Conservation (phyloP, 495 filamentous ascomycete species). For the Penicillium odoratum region DNA sequence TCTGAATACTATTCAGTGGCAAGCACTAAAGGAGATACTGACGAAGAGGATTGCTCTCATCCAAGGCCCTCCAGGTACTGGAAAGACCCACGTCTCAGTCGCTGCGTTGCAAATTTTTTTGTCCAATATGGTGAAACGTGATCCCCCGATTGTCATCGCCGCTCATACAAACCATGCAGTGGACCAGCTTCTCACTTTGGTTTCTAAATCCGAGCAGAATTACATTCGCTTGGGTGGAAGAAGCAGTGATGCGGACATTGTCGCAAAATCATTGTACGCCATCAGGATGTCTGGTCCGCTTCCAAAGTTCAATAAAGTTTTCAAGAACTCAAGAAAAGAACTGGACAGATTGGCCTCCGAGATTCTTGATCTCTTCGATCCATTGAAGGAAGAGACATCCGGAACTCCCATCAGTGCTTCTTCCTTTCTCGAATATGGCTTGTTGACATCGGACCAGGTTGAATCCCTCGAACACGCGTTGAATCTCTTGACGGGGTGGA, state of each 20-base stretch:
- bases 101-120: constrained; percentile 69
- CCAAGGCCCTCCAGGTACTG: constrained; percentile 91
- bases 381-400: constrained; percentile 36
- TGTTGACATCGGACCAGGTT: constrained; percentile 63
- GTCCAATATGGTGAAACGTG: constrained; percentile 53
- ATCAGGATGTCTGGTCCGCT: constrained; percentile 39
- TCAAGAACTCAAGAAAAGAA: constrained; percentile 24
- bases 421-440: constrained; percentile 45
- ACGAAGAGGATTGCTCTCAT: constrained; percentile 74
- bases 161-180: constrained; percentile 94
- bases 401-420: constrained; percentile 22
- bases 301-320: not conserved
- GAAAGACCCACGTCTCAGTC: constrained; percentile 80
- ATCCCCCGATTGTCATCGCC: constrained; percentile 74
- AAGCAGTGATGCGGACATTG: constrained; percentile 62
- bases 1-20: constrained; percentile 69
- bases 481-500: not conserved
- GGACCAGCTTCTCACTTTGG: constrained; percentile 74
- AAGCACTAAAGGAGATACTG: constrained; percentile 67
- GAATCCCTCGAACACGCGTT: constrained; percentile 36
- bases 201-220: constrained; percentile 62
- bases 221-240: constrained; percentile 80
- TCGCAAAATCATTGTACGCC: constrained; percentile 68
- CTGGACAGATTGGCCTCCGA: constrained; percentile 45
- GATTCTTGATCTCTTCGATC: constrained; percentile 50